Evolutionary conservation across 2,329 filamentous ascomycete species (phyloP).

Genomic region (Pseudogymnoascus sp.): DNA sequence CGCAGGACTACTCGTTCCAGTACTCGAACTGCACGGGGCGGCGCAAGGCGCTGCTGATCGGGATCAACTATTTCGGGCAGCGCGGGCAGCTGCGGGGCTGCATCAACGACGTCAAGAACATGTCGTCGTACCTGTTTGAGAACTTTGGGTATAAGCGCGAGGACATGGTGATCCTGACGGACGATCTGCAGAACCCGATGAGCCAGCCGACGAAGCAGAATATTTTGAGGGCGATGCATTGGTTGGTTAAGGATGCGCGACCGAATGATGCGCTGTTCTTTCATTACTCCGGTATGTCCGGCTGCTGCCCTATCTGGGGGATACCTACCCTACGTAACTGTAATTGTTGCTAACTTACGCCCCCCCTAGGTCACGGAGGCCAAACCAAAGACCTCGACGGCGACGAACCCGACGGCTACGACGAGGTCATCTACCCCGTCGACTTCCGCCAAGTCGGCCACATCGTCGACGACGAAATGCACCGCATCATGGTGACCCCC

Average conservation of each 20-base stretch:
- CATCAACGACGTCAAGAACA: constrained; percentile 96
- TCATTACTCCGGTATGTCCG: constrained; percentile 75
- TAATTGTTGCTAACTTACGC: constrained; percentile 6
- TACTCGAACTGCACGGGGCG: constrained; percentile 87
- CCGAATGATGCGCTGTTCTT: constrained; percentile 96
- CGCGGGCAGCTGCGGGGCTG: constrained; percentile 84
- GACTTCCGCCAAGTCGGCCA: constrained; percentile 73
- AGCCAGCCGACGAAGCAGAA: constrained; percentile 95
- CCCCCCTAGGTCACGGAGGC: constrained; percentile 62
- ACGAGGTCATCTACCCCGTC: constrained; percentile 77
- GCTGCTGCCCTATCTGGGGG: too few species aligned
- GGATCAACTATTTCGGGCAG: constrained; percentile 95
- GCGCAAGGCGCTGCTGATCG: constrained; percentile 82
- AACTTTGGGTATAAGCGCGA: constrained; percentile 89
- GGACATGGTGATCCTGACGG: constrained; percentile 94
- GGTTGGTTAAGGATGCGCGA: constrained; percentile 87
- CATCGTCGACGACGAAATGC: constrained; percentile 78
- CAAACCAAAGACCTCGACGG: constrained; percentile 72
- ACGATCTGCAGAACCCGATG: constrained; percentile 96
- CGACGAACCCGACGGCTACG: constrained; percentile 73
- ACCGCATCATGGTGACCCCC: constrained; percentile 63
- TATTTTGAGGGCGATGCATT: constrained; percentile 92
- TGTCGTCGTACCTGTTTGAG: constrained; percentile 83
- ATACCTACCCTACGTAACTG: too few species aligned
- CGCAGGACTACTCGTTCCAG: constrained; percentile 72